Base-by-base conservation (phyloP, 2,329 filamentous ascomycete species). In the Juglanconis sp. region DNA sequence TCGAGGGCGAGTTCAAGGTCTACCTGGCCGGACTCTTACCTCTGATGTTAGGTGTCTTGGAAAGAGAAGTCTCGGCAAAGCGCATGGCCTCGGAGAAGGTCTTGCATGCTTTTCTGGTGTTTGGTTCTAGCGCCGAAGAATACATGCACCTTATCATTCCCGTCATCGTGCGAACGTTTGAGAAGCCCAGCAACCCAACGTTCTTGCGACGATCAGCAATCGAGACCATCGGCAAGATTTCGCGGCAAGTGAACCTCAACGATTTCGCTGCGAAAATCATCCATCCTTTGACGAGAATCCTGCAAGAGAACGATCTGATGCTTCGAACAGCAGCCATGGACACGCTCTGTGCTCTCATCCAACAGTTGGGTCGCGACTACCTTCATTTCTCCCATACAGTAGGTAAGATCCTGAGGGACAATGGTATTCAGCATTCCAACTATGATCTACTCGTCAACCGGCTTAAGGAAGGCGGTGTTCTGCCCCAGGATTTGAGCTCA, bases 61-160 rank as follows among this genome's bases (percentile, higher is more conserved):
- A 99, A 66, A 90, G 92, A 65, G 95, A 99, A 70, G 81, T 79
- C 8, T 89, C 89, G 1, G 78, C 83, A 1, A 89, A 91, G 69
- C 84, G 92, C n/a, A 82, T 86, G 13, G 89, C 92, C 2, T 96
- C 93, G 0, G 92, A 97, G 71, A 89, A 89, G 67, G 93, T 99
- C 4, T 80, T 99, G 31, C 95, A 98, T 71, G 93, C 94, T 0
- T 96, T 99, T 73, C 78, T 99, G 34, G 91, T 99, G 0, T 99
- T 99, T 71, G 96, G 96, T 1, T 89, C 93, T 0, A 98, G 93
- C 69, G 91, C 90, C 10, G 95, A 99, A 72, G 95, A 99, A 72
- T 99, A 99, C 73, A 99, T 99, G 95, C 95, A 99, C 72, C 81
- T 99, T 56, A 98, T 99, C 66, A 91, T 99, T 55, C 95, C 95